Conservation (phyloP, 2,329 filamentous ascomycete genomes). For the Botrytis squamosa region DNA sequence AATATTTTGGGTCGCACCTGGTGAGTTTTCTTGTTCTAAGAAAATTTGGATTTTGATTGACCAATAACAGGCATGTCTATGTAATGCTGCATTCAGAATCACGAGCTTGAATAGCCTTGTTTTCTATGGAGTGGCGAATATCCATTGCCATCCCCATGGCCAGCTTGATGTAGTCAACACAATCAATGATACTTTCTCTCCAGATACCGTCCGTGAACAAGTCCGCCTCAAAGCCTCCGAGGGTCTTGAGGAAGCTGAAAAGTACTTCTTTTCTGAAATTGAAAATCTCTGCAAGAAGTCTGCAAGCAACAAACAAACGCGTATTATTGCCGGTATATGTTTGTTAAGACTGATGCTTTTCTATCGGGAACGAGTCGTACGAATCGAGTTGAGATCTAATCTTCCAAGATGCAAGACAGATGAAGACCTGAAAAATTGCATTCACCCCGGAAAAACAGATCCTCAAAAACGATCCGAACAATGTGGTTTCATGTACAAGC, state of each 20-base stretch:
- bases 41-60: neutral
- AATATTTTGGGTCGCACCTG: constrained; percentile 8
- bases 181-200: constrained; percentile 23
- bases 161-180: constrained; percentile 16
- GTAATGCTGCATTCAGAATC: constrained; percentile 23
- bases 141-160: constrained; percentile 15
- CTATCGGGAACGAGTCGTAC: constrained; percentile 26
- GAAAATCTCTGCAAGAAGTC: constrained; percentile 25
- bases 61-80: constrained; percentile 19
- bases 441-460: constrained; percentile 13
- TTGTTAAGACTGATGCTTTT: constrained; percentile 27
- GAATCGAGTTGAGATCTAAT: constrained; percentile 25
- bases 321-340: constrained; percentile 27
- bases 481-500: constrained; percentile 27
- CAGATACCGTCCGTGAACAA: constrained; percentile 29
- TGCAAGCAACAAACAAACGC: constrained; percentile 23
- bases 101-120: constrained; percentile 28
- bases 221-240: constrained; percentile 27
- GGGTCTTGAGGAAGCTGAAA: constrained; percentile 25
- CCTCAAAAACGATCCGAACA: constrained; percentile 26
- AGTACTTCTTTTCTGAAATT: constrained; percentile 25
- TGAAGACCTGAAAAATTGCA: constrained; percentile 12
- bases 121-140: constrained; percentile 27
- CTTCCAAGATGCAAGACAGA: constrained; percentile 25
- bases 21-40: neutral